phyloP scores from a whole-genome alignment of 2,329 filamentous ascomycete species.

The Sclerotinia borealis region DNA sequence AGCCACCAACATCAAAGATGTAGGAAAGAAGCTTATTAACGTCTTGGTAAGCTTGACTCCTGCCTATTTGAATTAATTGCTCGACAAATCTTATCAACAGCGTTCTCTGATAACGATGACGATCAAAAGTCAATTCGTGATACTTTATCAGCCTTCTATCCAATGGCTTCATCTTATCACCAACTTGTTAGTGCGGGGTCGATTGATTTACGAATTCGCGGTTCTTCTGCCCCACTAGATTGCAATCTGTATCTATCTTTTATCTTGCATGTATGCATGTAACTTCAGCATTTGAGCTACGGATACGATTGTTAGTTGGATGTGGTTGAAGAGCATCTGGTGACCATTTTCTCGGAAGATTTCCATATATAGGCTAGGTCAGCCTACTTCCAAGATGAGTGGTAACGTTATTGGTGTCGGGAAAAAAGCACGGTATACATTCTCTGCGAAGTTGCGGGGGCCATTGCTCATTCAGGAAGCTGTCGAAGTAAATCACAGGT shows the following conservation, averaged over 20 bases:
- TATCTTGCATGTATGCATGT: neutral
- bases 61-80: neutral
- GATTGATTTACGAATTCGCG: neutral
- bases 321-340: neutral
- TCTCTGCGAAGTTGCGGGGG: neutral
- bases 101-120: neutral
- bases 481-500: neutral
- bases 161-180: neutral
- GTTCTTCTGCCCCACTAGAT: neutral
- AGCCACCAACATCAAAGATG: neutral
- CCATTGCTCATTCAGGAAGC: neutral
- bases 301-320: neutral
- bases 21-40: neutral
- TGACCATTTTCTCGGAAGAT: neutral
- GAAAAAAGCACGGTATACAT: neutral
- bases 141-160: no score
- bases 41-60: neutral
- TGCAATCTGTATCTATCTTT: neutral
- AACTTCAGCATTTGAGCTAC: neutral
- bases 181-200: neutral
- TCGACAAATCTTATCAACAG: neutral
- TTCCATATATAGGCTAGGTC: neutral
- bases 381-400: neutral
- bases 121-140: neutral
- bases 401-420: neutral